Evolutionary conservation across 768 basidiomycete genomes (phyloP).

Genomic region (Butyriboletus loyo): DNA sequence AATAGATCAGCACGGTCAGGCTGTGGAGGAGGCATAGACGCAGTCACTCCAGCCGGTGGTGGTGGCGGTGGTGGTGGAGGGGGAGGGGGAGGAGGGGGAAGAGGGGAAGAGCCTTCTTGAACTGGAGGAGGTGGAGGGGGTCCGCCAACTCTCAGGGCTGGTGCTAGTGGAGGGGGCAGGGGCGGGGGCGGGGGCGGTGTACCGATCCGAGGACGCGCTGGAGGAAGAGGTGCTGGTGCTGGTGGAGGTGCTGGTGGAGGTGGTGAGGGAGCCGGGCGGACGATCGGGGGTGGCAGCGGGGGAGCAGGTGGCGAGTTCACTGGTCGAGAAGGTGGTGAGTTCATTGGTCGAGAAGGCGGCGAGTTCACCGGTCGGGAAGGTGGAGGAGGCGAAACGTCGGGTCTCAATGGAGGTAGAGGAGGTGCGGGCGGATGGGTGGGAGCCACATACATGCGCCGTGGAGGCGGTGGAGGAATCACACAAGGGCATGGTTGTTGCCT

Average conservation of each 20-base stretch:
- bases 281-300: slow-evolving; percentile 21
- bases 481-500: slow-evolving; percentile 28
- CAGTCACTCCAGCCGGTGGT: slow-evolving; percentile 34
- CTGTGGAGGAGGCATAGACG: slow-evolving; percentile 42
- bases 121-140: slow-evolving; percentile 37
- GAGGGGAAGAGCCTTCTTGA: slow-evolving; percentile 25
- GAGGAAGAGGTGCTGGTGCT: slow-evolving; percentile 20
- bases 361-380: slow-evolving; percentile 33
- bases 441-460: slow-evolving; percentile 29
- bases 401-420: slow-evolving; percentile 33
- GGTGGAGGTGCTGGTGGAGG: slow-evolving; percentile 16
- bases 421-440: slow-evolving; percentile 23
- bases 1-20: slow-evolving; percentile 66
- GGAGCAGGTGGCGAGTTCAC: slow-evolving; percentile 33
- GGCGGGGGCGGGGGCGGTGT: slow-evolving; percentile 38
- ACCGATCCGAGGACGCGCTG: slow-evolving; percentile 19
- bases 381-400: slow-evolving; percentile 29
- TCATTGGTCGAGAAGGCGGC: slow-evolving; percentile 35
- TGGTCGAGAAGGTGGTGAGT: slow-evolving; percentile 37
- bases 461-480: slow-evolving; percentile 14
- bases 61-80: slow-evolving; percentile 36
- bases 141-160: slow-evolving; percentile 17
- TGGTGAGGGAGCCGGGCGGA: slow-evolving; percentile 28
- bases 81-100: slow-evolving; percentile 38
- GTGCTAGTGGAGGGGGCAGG: slow-evolving; percentile 28